These are phyloP conservation scores for Rachicladosporium sp. DNA, from an alignment of 2,329 filamentous ascomycete species.

Conservation along the genomic window DNA sequence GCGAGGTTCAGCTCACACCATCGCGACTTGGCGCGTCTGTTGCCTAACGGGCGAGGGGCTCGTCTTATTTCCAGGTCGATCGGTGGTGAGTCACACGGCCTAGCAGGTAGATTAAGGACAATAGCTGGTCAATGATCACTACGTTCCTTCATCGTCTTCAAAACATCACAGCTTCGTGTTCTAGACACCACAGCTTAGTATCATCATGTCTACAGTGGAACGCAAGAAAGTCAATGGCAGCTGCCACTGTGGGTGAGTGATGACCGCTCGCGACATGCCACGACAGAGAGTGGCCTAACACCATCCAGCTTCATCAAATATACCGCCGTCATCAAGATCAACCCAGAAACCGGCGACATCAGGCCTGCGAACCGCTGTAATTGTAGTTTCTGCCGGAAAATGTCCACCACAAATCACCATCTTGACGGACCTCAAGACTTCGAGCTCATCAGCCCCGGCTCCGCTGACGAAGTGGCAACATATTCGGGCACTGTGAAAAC, in stretches of 20 bases:
- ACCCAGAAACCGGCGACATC: background rate
- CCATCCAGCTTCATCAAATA: constrained; percentile 4
- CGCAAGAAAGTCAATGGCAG: constrained; percentile 1
- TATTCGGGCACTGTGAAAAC: constrained; percentile 3
- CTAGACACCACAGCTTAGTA: no score
- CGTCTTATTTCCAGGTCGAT: no score
- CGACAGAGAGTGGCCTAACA: background rate
- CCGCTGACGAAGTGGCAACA: constrained; percentile 1
- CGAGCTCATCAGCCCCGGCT: constrained; percentile 1
- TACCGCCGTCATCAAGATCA: constrained; percentile 2
- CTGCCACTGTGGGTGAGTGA: constrained; percentile 5
- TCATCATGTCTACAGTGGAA: constrained; percentile 1
- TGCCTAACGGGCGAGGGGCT: no score
- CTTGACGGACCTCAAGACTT: constrained; percentile 1
- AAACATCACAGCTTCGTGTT: no score
- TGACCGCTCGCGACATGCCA: background rate
- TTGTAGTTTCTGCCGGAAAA: constrained; percentile 5
- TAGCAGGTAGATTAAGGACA: no score
- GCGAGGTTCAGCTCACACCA: no score
- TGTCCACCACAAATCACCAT: constrained; percentile 1
- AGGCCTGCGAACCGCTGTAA: constrained; percentile 4
- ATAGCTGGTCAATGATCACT: no score
- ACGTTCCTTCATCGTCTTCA: no score
- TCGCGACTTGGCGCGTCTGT: no score
- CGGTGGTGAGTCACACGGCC: no score